Conservation (phyloP, 495 filamentous ascomycete species). For the Saxophila tyrrhenica region DNA sequence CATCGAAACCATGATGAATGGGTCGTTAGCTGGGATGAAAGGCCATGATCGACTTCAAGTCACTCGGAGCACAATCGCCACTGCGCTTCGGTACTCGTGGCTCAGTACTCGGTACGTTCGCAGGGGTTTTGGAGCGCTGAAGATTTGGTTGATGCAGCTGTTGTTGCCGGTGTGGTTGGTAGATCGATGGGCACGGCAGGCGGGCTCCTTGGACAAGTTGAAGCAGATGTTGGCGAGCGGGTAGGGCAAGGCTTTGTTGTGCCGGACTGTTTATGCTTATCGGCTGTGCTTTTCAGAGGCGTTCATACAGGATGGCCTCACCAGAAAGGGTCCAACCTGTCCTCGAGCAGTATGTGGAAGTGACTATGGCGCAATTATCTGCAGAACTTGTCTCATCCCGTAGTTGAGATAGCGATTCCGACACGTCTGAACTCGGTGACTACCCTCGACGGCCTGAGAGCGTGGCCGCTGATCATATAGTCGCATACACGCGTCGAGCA, state of each 20-base stretch:
- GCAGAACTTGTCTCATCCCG: too few relatives aligned
- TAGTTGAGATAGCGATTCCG: too few relatives aligned
- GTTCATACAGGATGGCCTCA: too few relatives aligned
- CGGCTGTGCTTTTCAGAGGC: too few relatives aligned
- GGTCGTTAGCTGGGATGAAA: background rate
- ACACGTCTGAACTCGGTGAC: too few relatives aligned
- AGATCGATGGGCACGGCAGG: background rate
- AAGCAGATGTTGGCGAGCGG: background rate
- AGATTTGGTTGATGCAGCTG: background rate
- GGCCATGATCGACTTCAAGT: background rate
- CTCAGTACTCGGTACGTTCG: background rate
- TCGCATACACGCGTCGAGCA: too few relatives aligned
- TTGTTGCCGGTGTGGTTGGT: background rate
- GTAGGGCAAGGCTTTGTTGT: background rate
- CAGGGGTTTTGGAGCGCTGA: background rate
- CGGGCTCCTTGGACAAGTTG: background rate
- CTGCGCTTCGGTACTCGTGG: background rate
- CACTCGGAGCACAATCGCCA: background rate
- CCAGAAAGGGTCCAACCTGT: too few relatives aligned
- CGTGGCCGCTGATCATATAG: too few relatives aligned
- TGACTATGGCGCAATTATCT: too few relatives aligned
- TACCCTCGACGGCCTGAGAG: too few relatives aligned
- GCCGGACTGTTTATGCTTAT: background rate
- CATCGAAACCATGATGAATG: background rate
- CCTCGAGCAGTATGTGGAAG: too few relatives aligned